phyloP scores from a whole-genome alignment of 1,284 basidiomycete genomes.

The Singerocomus rubriflavus region DNA sequence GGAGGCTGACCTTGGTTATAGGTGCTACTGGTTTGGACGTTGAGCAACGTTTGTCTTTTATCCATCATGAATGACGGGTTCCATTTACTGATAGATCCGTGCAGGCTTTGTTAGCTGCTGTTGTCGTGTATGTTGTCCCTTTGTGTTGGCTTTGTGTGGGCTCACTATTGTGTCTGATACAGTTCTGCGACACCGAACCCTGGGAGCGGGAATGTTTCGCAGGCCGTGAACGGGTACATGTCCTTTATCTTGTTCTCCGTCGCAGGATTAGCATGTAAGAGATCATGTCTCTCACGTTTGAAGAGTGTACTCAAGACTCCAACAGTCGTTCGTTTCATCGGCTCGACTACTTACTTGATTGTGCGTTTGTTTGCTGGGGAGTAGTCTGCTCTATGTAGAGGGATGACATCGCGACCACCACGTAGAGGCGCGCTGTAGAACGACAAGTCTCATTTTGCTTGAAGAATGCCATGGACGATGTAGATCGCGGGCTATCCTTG shows the following conservation, averaged over 20 bases:
- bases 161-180: slow-evolving; percentile 7
- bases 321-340: slow-evolving; percentile 78
- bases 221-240: slow-evolving; percentile 74
- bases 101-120: slow-evolving; percentile 70
- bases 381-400: slow-evolving; percentile 35
- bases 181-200: slow-evolving; percentile 48
- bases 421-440: not conserved
- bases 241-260: slow-evolving; percentile 81
- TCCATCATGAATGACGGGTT: slow-evolving; percentile 5
- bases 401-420: not conserved
- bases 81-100: slow-evolving; percentile 9
- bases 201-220: slow-evolving; percentile 36
- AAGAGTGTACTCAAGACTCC: not conserved
- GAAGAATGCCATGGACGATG: slow-evolving; percentile 9
- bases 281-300: not conserved
- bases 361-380: slow-evolving; percentile 83
- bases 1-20: slow-evolving; percentile 13
- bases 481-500: not conserved
- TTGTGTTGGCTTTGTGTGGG: not conserved
- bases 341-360: slow-evolving; percentile 74
- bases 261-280: slow-evolving; percentile 80
- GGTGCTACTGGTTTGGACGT: slow-evolving; percentile 79
- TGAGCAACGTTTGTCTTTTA: slow-evolving; percentile 64
- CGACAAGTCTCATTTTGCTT: not conserved
- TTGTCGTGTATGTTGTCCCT: slow-evolving; percentile 53